phyloP scores from a whole-genome alignment of 2,329 filamentous ascomycete genomes.

The Trichothecium roseum region DNA sequence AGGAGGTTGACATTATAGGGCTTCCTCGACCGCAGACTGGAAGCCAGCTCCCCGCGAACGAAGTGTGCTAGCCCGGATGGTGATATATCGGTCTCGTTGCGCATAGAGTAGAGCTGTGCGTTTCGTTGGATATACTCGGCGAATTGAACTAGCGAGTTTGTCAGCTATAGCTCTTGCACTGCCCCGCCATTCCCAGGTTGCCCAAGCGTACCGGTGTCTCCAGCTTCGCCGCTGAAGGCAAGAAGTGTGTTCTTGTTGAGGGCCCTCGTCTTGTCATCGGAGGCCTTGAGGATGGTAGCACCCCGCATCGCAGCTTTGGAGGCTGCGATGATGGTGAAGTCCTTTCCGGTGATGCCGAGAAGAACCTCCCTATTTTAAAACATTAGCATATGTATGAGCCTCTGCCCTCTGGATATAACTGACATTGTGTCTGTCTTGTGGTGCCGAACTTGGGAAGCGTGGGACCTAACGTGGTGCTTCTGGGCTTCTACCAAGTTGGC shows the following conservation, averaged over 20 bases:
- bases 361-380: conserved; percentile 77
- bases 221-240: conserved; percentile 91
- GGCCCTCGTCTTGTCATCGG: conserved; percentile 90
- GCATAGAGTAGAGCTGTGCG: conserved; percentile 96
- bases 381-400: not conserved
- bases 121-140: conserved; percentile 99
- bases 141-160: conserved; percentile 75
- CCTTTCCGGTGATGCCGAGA: conserved; percentile 95
- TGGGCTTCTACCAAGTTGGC: not conserved
- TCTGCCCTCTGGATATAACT: not conserved
- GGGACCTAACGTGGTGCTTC: not conserved
- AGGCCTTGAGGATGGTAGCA: conserved; percentile 86
- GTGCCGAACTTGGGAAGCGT: not conserved
- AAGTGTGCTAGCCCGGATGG: conserved; percentile 86
- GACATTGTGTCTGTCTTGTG: conserved; percentile 5
- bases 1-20: conserved; percentile 97
- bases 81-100: conserved; percentile 86
- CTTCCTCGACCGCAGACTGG: conserved; percentile 79
- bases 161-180: conserved; percentile 4
- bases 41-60: conserved; percentile 86
- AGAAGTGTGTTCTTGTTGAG: conserved; percentile 92
- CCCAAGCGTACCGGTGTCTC: conserved; percentile 65
- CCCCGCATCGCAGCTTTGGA: conserved; percentile 98
- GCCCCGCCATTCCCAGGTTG: not conserved
- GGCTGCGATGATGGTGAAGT: conserved; percentile 95